Conservation (phyloP, 2,329 filamentous ascomycete species). For the Phialocephala subalpina region DNA sequence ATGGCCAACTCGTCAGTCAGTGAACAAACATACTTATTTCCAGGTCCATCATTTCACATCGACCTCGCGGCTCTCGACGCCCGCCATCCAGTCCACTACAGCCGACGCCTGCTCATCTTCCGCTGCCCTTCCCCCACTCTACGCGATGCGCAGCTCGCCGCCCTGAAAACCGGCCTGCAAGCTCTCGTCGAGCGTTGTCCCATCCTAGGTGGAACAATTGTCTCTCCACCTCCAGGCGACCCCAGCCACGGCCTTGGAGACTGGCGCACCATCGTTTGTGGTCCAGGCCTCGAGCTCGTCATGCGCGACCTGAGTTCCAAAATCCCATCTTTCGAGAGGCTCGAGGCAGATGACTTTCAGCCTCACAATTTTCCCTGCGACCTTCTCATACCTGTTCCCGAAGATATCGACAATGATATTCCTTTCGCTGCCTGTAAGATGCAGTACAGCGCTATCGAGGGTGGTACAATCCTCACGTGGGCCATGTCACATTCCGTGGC, state of each 20-base stretch:
- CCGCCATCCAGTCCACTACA: constrained; percentile 28
- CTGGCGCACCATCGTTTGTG: constrained; percentile 26
- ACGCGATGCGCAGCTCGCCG: constrained; percentile 25
- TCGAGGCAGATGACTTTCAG: constrained; percentile 22
- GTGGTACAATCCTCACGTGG: constrained; percentile 26
- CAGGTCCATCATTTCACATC: constrained; percentile 30
- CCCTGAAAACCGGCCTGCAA: constrained; percentile 26
- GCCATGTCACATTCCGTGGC: constrained; percentile 25
- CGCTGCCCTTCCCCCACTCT: constrained; percentile 21
- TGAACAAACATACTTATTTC: constrained; percentile 18
- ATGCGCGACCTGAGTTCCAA: constrained; percentile 19
- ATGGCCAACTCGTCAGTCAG: constrained; percentile 18
- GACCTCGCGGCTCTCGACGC: constrained; percentile 26
- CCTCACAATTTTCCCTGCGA: constrained; percentile 18
- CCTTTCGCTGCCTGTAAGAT: constrained; percentile 27
- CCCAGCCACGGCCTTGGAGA: constrained; percentile 8
- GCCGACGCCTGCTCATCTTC: constrained; percentile 27
- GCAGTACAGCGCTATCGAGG: constrained; percentile 26
- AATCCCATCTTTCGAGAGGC: constrained; percentile 23
- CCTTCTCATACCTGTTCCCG: constrained; percentile 24
- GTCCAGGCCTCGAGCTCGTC: constrained; percentile 24
- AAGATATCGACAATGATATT: constrained; percentile 14
- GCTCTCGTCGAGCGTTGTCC: constrained; percentile 28
- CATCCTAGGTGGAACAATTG: constrained; percentile 24
- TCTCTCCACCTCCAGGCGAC: constrained; percentile 6